A percentile compares a stretch with the other conserved stretches of the same genome.
Evolutionary conservation across 2,329 filamentous ascomycete species (phyloP).

Genomic region (Tolypocladium nubicola): DNA sequence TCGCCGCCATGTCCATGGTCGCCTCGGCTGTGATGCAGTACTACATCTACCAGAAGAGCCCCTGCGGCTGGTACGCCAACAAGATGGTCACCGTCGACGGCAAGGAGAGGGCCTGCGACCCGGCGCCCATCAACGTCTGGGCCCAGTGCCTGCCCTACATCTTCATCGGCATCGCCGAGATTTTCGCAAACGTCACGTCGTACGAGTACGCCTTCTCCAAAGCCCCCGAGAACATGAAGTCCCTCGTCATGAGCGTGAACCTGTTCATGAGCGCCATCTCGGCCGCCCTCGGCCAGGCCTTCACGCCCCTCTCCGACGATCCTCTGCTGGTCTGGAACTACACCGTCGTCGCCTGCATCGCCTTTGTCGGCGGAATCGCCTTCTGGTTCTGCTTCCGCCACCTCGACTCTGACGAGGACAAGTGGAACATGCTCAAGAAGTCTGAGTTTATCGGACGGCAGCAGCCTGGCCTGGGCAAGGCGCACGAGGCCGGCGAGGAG

Average conservation of each 20-base stretch:
- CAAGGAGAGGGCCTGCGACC: constrained; percentile 33
- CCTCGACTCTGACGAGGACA: constrained; percentile 59
- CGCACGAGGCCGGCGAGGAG: constrained; percentile 4
- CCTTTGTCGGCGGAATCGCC: constrained; percentile 43
- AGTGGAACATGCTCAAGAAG: constrained; percentile 50
- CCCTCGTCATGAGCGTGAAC: constrained; percentile 59
- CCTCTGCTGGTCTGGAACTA: constrained; percentile 67
- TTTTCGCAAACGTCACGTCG: constrained; percentile 45
- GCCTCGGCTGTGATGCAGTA: constrained; percentile 46
- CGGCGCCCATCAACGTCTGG: constrained; percentile 56
- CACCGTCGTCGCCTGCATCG: constrained; percentile 48
- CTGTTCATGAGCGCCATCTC: constrained; percentile 63
- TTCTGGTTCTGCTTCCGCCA: constrained; percentile 61
- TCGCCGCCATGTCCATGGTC: constrained; percentile 52
- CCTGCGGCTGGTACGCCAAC: constrained; percentile 47
- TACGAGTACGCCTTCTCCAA: constrained; percentile 72
- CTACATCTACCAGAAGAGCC: constrained; percentile 53
- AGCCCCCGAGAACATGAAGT: constrained; percentile 71
- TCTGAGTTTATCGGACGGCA: constrained; percentile 30
- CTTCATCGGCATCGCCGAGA: constrained; percentile 40
- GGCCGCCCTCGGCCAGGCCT: constrained; percentile 59
- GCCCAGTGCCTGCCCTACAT: constrained; percentile 41
- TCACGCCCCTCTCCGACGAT: constrained; percentile 50
- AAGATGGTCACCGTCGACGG: constrained; percentile 10
- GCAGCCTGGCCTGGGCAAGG: constrained; percentile 22